phyloP scores from a whole-genome alignment of 2,329 filamentous ascomycete species.

The Aspergillus awamori region DNA sequence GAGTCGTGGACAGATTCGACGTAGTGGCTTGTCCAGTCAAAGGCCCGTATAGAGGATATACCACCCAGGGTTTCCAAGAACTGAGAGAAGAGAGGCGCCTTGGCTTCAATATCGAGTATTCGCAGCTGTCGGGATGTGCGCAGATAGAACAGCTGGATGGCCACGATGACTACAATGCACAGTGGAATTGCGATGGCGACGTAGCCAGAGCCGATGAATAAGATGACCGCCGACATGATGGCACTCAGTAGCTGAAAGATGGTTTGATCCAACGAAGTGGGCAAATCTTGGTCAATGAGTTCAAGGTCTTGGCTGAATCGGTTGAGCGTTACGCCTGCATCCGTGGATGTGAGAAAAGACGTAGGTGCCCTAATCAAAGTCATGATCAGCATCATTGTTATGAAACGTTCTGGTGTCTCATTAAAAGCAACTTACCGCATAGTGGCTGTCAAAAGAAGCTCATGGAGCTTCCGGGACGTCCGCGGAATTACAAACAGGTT shows the following conservation, averaged over 20 bases:
- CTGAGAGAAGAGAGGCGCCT: constrained; percentile 54
- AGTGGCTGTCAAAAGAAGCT: background rate
- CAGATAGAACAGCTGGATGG: background rate
- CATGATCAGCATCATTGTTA: background rate
- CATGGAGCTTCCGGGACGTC: background rate
- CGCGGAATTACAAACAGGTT: background rate
- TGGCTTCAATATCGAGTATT: constrained; percentile 46
- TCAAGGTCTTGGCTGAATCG: background rate
- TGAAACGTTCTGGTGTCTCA: background rate
- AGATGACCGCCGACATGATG: background rate
- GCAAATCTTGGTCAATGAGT: background rate
- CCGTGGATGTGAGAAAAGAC: background rate
- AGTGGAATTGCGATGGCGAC: background rate
- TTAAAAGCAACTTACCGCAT: background rate
- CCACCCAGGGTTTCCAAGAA: constrained; percentile 56
- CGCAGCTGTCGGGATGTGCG: background rate
- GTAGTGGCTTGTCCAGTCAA: constrained; percentile 49
- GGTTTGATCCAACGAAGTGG: background rate
- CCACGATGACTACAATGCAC: background rate
- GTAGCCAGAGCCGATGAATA: background rate
- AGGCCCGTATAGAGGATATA: constrained; percentile 55
- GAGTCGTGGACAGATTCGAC: constrained; percentile 41
- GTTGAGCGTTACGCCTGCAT: background rate
- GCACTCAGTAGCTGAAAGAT: background rate
- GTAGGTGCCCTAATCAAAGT: background rate